phyloP scores from a whole-genome alignment of 805 yeast genomes.

The Grigorovia transvaalensis region DNA sequence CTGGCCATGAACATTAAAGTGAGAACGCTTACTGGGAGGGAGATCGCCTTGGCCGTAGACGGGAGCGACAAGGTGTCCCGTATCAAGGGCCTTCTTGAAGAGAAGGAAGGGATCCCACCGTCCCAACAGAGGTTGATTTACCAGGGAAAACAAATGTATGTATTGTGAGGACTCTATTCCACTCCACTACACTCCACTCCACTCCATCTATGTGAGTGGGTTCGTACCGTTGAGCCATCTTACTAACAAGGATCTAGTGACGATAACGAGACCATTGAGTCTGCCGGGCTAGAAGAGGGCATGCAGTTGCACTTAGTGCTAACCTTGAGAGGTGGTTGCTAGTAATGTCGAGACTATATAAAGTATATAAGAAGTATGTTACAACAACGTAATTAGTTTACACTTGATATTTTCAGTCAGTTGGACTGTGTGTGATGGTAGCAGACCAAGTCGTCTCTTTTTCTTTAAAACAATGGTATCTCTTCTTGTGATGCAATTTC shows the following conservation, averaged over 20 bases:
- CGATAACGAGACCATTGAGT: conserved; percentile 64
- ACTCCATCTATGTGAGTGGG: not conserved
- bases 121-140: conserved; percentile 85
- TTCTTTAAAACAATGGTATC: too few species aligned
- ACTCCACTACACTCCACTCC: too few species aligned
- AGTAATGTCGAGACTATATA: not conserved
- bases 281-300: conserved; percentile 74
- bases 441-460: too few species aligned
- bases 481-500: too few species aligned
- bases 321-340: conserved; percentile 80
- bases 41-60: conserved; percentile 28
- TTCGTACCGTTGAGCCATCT: too few species aligned
- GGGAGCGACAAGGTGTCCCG: conserved; percentile 40
- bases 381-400: not conserved
- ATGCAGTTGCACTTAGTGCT: conserved; percentile 81
- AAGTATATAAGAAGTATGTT: not conserved
- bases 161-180: too few species aligned
- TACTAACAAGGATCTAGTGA: conserved; percentile 28
- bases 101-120: conserved; percentile 95
- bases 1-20: conserved; percentile 18
- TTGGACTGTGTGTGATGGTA: too few species aligned
- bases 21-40: conserved; percentile 28
- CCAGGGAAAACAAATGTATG: conserved; percentile 82
- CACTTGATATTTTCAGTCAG: too few species aligned
- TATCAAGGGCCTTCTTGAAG: conserved; percentile 87